Percentiles rank a stretch among this genome's conserved stretches.
Conservation (phyloP, 1,139 yeast species). For the Candida glucosophila region DNA sequence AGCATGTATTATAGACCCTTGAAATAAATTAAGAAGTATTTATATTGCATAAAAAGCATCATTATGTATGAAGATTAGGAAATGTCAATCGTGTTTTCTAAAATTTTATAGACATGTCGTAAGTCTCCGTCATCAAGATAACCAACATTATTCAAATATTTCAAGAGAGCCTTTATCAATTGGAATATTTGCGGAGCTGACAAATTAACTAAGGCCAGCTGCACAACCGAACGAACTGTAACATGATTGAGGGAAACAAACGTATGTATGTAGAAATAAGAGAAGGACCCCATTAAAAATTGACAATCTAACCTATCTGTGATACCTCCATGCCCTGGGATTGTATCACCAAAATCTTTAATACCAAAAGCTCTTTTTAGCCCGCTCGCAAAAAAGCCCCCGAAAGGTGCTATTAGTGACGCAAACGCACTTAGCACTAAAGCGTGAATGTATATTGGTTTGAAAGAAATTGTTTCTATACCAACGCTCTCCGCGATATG, state of each 20-base stretch:
- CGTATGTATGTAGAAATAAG: constrained; percentile 86
- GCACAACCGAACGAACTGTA: constrained; percentile 65
- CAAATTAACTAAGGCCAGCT: constrained; percentile 67
- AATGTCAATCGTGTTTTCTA: too few species aligned
- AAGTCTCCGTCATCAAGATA: constrained; percentile 28
- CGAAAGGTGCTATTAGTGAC: constrained; percentile 95
- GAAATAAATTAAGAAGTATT: too few species aligned
- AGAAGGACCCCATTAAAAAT: constrained; percentile 93
- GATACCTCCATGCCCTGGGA: constrained; percentile 91
- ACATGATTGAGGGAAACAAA: constrained; percentile 71
- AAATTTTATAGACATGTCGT: constrained; percentile 12
- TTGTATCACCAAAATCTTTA: constrained; percentile 29
- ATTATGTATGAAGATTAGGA: too few species aligned
- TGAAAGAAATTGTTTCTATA: constrained; percentile 47
- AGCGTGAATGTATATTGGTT: constrained; percentile 87
- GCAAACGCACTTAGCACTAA: constrained; percentile 88
- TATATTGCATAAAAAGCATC: too few species aligned
- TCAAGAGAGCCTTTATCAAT: constrained; percentile 52
- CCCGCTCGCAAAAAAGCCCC: constrained; percentile 97
- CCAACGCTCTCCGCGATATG: constrained; percentile 42
- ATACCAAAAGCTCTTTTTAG: constrained; percentile 94
- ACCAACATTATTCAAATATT: constrained; percentile 53
- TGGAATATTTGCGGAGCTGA: constrained; percentile 57
- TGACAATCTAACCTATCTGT: constrained; percentile 98
- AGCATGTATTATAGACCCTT: too few species aligned